Conservation (phyloP, 495 filamentous ascomycete species). For the Stereocaulon alpinum region DNA sequence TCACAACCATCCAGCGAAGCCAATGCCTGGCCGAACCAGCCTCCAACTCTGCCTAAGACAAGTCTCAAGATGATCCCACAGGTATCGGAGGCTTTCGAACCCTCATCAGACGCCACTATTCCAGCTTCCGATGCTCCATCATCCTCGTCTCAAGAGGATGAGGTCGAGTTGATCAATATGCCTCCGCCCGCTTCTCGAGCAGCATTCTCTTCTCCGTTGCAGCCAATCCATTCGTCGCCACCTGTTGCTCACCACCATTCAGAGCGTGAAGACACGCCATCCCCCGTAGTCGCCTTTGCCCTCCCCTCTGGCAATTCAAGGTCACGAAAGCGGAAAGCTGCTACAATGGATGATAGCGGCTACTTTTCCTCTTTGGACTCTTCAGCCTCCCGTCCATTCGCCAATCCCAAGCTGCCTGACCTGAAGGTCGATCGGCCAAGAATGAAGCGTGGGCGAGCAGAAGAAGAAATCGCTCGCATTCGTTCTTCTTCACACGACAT, state of each 20-base stretch:
- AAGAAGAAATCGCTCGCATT: constrained; percentile 91
- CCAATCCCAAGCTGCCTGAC: constrained; percentile 58
- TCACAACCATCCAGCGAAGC: constrained; percentile 18
- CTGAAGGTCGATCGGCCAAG: constrained; percentile 59
- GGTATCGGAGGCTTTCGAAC: constrained; percentile 38
- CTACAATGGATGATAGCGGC: constrained; percentile 83
- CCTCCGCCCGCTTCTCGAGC: constrained; percentile 26
- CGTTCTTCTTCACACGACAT: constrained; percentile 81
- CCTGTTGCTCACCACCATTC: constrained; percentile 59
- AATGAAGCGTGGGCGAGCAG: constrained; percentile 79
- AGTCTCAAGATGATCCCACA: constrained; percentile 13
- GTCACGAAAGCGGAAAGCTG: constrained; percentile 61
- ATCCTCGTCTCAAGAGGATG: constrained; percentile 44
- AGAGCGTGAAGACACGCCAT: constrained; percentile 61
- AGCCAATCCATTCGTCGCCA: constrained; percentile 76
- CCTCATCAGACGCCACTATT: constrained; percentile 93
- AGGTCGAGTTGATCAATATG: constrained; percentile 36
- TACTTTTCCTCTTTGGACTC: constrained; percentile 98
- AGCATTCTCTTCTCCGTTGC: constrained; percentile 50
- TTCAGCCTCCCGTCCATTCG: constrained; percentile 65
- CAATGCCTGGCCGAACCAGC: constrained; percentile 17
- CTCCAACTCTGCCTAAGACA: constrained; percentile 1
- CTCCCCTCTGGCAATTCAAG: constrained; percentile 44
- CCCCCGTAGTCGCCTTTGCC: constrained; percentile 50
- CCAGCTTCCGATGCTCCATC: constrained; percentile 68